These are phyloP conservation scores for Suillus subaureus DNA, from an alignment of 768 basidiomycete genomes.

Conservation along the genomic window DNA sequence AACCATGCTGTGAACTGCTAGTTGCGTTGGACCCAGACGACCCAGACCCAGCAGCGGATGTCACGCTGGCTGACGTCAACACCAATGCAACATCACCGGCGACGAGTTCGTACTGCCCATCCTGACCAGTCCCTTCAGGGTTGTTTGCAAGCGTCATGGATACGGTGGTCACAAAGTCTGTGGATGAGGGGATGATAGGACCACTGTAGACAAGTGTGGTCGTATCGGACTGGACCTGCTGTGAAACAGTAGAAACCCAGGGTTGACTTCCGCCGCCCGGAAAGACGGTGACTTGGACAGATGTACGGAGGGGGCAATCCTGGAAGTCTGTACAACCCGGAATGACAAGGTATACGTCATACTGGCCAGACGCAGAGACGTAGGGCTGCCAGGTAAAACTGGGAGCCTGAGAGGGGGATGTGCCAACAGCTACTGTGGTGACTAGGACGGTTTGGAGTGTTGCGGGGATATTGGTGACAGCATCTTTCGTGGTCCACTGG, in stretches of 20 bases:
- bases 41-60: constrained; percentile 34
- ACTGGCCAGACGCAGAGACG: constrained; percentile 86
- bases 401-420: constrained; percentile 62
- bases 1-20: constrained; percentile 49
- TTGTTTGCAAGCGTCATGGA: constrained; percentile 69
- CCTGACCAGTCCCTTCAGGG: constrained; percentile 63
- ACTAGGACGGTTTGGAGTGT: constrained; percentile 78
- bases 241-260: constrained; percentile 69
- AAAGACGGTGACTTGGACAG: constrained; percentile 81
- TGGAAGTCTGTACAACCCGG: constrained; percentile 85
- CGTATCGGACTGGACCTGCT: constrained; percentile 69
- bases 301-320: constrained; percentile 80
- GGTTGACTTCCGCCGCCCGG: constrained; percentile 70
- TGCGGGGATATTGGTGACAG: constrained; percentile 74
- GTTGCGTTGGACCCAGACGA: constrained; percentile 33
- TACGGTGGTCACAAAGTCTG: constrained; percentile 73
- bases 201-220: constrained; percentile 74
- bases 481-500: constrained; percentile 64
- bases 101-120: constrained; percentile 77
- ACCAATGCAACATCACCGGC: constrained; percentile 85
- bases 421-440: constrained; percentile 65
- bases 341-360: constrained; percentile 80
- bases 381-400: constrained; percentile 90
- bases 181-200: constrained; percentile 73
- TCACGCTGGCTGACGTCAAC: constrained; percentile 61